Evolutionary conservation across 345 rosid species (phyloP).

Genomic region (Populus alba): DNA sequence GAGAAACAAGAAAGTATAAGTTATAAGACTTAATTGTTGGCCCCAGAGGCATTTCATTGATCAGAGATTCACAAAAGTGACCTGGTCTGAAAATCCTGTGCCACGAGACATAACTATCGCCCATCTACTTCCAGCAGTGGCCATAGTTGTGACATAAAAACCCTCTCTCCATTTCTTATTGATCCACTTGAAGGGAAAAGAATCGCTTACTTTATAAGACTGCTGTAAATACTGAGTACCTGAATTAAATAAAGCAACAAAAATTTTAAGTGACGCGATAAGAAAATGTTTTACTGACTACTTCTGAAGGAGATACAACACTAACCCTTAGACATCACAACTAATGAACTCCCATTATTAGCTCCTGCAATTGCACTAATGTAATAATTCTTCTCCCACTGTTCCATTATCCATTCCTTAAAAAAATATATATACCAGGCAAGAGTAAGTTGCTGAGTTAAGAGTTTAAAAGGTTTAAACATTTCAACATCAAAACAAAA

Average conservation of each 20-base stretch:
- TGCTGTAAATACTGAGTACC: conserved; percentile 94
- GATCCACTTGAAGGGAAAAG: conserved; percentile 98
- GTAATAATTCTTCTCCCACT: conserved; percentile 94
- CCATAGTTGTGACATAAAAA: conserved; percentile 87
- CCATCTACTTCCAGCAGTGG: conserved; percentile 96
- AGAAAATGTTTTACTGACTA: neutral
- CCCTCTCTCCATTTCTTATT: conserved; percentile 97
- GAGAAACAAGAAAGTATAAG: neutral
- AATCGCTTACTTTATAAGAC: conserved; percentile 94
- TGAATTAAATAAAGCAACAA: conserved; percentile 26
- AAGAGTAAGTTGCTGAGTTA: neutral
- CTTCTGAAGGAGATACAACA: neutral
- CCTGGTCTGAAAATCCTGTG: conserved; percentile 89
- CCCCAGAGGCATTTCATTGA: conserved; percentile 2
- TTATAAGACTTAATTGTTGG: neutral
- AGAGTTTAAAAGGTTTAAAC: neutral
- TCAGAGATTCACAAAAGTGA: conserved; percentile 16
- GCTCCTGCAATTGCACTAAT: conserved; percentile 96
- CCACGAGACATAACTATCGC: conserved; percentile 98
- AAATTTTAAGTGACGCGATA: conserved; percentile 3
- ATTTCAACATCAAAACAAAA: neutral
- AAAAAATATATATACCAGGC: conserved; percentile 7
- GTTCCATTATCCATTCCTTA: conserved; percentile 98
- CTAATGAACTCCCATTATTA: conserved; percentile 77
- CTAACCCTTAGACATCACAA: conserved; percentile 96